Conservation (phyloP, 805 yeast species). For the Saccharomyces eubayanus region DNA sequence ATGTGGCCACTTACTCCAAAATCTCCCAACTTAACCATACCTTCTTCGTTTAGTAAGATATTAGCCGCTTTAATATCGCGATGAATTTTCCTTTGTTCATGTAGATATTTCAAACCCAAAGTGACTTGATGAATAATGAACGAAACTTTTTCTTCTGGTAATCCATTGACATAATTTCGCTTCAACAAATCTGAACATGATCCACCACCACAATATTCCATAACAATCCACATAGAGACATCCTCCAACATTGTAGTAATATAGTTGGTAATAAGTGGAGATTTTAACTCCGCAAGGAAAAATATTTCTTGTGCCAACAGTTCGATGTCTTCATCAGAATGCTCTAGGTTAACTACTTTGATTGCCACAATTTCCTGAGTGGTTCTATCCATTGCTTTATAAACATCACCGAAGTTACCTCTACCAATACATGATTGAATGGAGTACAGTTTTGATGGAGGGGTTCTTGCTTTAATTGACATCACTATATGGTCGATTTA, state of each 20-base stretch:
- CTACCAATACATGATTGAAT: constrained; percentile 59
- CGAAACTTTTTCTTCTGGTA: constrained; percentile 44
- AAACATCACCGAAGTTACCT: constrained; percentile 86
- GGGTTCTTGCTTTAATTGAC: not conserved
- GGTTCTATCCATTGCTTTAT: constrained; percentile 41
- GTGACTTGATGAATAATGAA: constrained; percentile 57
- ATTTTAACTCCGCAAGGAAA: constrained; percentile 56
- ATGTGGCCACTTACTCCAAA: constrained; percentile 90
- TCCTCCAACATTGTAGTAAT: constrained; percentile 56
- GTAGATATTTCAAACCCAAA: constrained; percentile 68
- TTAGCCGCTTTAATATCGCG: constrained; percentile 90
- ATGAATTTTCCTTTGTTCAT: constrained; percentile 67
- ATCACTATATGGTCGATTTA: not conserved
- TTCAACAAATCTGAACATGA: constrained; percentile 72
- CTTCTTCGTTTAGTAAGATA: constrained; percentile 60
- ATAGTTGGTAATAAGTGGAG: constrained; percentile 61
- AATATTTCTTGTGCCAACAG: constrained; percentile 69
- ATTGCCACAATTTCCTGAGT: constrained; percentile 58
- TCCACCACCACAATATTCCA: constrained; percentile 96
- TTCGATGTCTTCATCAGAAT: constrained; percentile 65
- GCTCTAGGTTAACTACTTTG: constrained; percentile 78
- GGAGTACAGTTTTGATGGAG: constrained; percentile 29
- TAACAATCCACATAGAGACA: constrained; percentile 73
- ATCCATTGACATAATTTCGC: constrained; percentile 23
- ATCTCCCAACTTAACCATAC: constrained; percentile 76